Evolutionary conservation across 208 protist genomes (phyloP), one percentile per base, ranked within the genome.

Genomic region (Zelonia costaricensis): DNA sequence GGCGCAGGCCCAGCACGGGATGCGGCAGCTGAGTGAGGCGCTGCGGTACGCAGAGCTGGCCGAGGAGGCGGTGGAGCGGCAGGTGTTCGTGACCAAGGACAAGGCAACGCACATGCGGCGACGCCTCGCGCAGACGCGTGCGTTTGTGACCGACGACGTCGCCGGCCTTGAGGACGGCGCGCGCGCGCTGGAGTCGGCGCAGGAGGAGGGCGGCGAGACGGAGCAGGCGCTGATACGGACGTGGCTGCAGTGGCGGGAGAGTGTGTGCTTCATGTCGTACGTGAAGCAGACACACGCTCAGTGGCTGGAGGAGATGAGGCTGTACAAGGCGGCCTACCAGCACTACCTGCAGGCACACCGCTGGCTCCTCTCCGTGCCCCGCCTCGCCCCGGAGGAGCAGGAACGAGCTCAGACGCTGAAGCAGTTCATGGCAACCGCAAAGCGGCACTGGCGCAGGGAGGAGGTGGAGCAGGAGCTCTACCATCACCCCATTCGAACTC

Each of bases 161-260:
- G 42, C 20, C n/a, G 58, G 49, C 45, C 9, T 62, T 2, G 16
- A 36, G 7, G 42, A 66, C 2, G 44, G 48, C 42, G 22, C 57
- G 51, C n/a, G 12, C 12, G 23, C 30, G 16, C n/a, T 31, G 46
- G 22, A 40, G 22, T 38, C 51, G 20, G 55, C 48, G n/a, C 42
- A 48, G 18, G 30, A 7, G 25, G 55, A 44, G 7, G 33, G 22
- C n/a, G 9, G 5, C 10, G 54, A 15, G 2, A 7, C 47, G 36
- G 61, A 76, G 33, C 31, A 61, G 15, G 49, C 45, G 28, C 35
- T 73, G 64, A 22, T 69, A 54, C 35, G 22, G 46, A 13, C 58
- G 5, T 83, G 81, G 76, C 42, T 89, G 40, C 48, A 60, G 30
- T 90, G 86, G 83, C 82, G 86, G 6, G 80, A 88, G 33, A 69